A percentile compares a stretch with the other conserved stretches of the same genome.
phyloP scores from a whole-genome alignment of 805 yeast genomes.

The Yamadazyma kitorensis region DNA sequence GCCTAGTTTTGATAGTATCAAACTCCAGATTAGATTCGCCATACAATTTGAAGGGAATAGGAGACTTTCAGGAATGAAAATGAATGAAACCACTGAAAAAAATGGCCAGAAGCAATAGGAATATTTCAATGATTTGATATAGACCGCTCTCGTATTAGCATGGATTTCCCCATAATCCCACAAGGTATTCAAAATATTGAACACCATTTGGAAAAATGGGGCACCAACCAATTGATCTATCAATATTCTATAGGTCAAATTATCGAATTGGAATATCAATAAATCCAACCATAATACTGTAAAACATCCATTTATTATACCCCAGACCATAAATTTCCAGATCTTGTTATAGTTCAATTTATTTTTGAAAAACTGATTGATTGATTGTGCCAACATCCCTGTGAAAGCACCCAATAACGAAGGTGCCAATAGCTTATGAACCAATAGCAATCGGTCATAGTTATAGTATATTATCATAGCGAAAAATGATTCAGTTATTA shows the following conservation, averaged over 20 bases:
- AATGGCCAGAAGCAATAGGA: constrained; percentile 61
- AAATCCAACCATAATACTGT: constrained; percentile 56
- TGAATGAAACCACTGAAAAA: constrained; percentile 50
- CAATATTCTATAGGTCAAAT: constrained; percentile 36
- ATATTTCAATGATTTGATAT: constrained; percentile 46
- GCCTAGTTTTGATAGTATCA: constrained; percentile 40
- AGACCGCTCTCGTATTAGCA: constrained; percentile 32
- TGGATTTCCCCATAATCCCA: constrained; percentile 54
- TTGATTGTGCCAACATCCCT: constrained; percentile 42
- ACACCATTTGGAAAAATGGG: constrained; percentile 51
- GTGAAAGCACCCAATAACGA: constrained; percentile 37
- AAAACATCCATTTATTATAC: constrained; percentile 54
- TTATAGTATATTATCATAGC: constrained; percentile 27
- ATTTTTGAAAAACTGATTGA: constrained; percentile 32
- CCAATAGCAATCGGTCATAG: constrained; percentile 21
- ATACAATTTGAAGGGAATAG: constrained; percentile 60
- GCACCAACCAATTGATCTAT: constrained; percentile 57
- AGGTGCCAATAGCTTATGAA: constrained; percentile 33
- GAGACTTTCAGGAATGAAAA: constrained; percentile 43
- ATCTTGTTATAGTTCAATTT: constrained; percentile 29
- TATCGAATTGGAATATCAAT: constrained; percentile 36
- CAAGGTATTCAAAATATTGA: constrained; percentile 44
- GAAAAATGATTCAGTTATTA: constrained; percentile 25
- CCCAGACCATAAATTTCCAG: constrained; percentile 57
- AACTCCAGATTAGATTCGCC: constrained; percentile 55